Percentiles rank a stretch among this genome's conserved stretches.
Conservation (phyloP, 345 rosid genomes). For the Aurinia saxatilis region DNA sequence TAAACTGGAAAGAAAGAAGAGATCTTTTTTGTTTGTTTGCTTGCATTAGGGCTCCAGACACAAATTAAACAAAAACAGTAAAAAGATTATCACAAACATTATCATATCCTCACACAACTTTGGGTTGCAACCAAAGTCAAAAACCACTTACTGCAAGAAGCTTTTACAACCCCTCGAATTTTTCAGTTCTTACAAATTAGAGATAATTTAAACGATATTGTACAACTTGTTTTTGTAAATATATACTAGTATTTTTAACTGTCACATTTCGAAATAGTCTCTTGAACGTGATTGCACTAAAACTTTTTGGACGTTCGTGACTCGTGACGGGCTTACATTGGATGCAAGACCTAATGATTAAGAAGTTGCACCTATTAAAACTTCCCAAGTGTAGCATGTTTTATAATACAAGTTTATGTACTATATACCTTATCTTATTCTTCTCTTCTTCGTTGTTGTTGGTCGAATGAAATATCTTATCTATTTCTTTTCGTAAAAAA, state of each 20-base stretch:
- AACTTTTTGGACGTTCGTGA: conserved; percentile 19
- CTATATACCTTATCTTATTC: conserved; percentile 13
- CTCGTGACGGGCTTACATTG: conserved; percentile 23
- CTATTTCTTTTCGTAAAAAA: neutral
- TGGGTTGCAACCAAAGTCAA: too few species aligned
- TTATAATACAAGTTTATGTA: neutral
- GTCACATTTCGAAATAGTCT: neutral
- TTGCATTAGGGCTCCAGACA: too few species aligned
- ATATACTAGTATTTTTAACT: too few species aligned
- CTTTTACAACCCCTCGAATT: too few species aligned
- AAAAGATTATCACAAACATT: neutral
- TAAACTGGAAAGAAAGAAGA: too few species aligned
- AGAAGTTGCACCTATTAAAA: conserved; percentile 3
- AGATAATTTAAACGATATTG: too few species aligned
- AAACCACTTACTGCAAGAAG: too few species aligned
- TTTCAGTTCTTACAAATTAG: too few species aligned
- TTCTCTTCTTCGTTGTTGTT: conserved; percentile 7
- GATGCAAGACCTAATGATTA: conserved; percentile 10
- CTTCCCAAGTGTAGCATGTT: conserved; percentile 15
- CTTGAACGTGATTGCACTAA: conserved; percentile 24
- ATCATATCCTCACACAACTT: neutral
- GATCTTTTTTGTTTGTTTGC: too few species aligned
- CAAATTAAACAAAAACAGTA: too few species aligned
- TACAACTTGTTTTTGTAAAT: too few species aligned
- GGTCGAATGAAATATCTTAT: conserved; percentile 16